Base-by-base conservation (phyloP, 441 rosid genomes). In the Erysimum pusillum region DNA sequence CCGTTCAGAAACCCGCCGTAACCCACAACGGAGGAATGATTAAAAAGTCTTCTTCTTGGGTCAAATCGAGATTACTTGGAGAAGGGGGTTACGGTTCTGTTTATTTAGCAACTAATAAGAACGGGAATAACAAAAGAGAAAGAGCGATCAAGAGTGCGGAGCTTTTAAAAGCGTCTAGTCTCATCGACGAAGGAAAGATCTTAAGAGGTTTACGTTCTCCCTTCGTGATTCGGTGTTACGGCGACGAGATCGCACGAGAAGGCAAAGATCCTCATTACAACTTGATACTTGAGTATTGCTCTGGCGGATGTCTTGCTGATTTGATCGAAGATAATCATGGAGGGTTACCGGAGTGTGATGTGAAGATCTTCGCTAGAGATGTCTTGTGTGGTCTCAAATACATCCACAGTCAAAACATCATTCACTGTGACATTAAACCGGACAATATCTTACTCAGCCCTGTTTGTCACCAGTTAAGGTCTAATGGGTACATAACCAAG, bases 261-360 rank as follows among this genome's bases (percentile, higher is more conserved):
- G 65, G 65, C 2, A 20, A 2, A 18, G 32, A 12, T 18, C 15
- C 0, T 60, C 48, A 12, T 1, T 60, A 60, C 65, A 60, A 60
- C n/a, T 60, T 60, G 48, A 20, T 60, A 11, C 65, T 60, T 60
- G 65, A 60, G 48, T 60, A 60, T 60, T 60, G 48, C 17, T 18
- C 65, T 0, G 32, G 48, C 9, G n/a, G 20, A 38, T 38, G 46
- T 18, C 4, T 60, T 3, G 17, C 17, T 2, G 32, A 60, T 18
- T 11, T 60, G 32, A 39, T 60, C 5, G 14, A 3, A 12, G 44
- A 6, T 12, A 18, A 17, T 15, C 38, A 7, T 6, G 15, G 31
- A 38, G 46, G 46, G 6, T 18, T 60, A 11, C 3, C 28, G 2
- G 65, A 60, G 65, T 6, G 18, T 60, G 15, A 12, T 38, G 48